Conservation (phyloP, 2,329 filamentous ascomycete species). For the Cryphonectria carpinicola region DNA sequence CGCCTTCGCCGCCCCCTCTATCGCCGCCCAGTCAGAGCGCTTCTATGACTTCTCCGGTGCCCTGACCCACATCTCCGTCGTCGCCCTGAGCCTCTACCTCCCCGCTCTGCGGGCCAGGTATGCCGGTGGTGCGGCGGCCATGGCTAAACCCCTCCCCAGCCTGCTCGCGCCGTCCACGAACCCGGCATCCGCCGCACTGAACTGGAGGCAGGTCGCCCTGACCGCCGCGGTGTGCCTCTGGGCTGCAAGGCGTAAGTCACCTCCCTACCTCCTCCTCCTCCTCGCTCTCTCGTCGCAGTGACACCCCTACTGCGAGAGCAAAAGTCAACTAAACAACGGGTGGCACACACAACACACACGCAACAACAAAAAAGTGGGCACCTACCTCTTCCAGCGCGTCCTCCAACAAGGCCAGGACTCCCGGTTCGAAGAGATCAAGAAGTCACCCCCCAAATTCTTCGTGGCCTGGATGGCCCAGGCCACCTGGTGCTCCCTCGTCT, state of each 20-base stretch:
- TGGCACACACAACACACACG: no score
- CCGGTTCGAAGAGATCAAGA: slow-evolving; percentile 49
- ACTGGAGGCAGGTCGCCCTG: slow-evolving; percentile 60
- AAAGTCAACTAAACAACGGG: neutral
- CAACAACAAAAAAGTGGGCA: slow-evolving; percentile 50
- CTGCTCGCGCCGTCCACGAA: slow-evolving; percentile 49
- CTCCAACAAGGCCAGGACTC: slow-evolving; percentile 61
- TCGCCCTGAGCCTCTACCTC: slow-evolving; percentile 63
- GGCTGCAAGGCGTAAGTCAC: slow-evolving; percentile 59
- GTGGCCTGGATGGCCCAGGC: slow-evolving; percentile 58
- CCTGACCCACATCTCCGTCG: slow-evolving; percentile 67
- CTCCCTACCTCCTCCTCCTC: no score
- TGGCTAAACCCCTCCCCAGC: slow-evolving; percentile 45
- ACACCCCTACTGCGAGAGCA: neutral
- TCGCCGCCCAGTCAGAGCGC: slow-evolving; percentile 62
- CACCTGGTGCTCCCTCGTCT: slow-evolving; percentile 69
- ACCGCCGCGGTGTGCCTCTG: slow-evolving; percentile 54
- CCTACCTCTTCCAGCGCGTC: slow-evolving; percentile 66
- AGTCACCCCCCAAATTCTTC: slow-evolving; percentile 41
- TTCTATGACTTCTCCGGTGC: slow-evolving; percentile 72
- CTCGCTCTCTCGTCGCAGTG: neutral
- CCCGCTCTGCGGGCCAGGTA: slow-evolving; percentile 60
- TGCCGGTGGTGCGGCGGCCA: slow-evolving; percentile 45
- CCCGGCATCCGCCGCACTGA: slow-evolving; percentile 48
- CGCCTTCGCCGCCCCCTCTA: slow-evolving; percentile 65